Evolutionary conservation across 768 basidiomycete species (phyloP).

Genomic region (Boletus insuetus): DNA sequence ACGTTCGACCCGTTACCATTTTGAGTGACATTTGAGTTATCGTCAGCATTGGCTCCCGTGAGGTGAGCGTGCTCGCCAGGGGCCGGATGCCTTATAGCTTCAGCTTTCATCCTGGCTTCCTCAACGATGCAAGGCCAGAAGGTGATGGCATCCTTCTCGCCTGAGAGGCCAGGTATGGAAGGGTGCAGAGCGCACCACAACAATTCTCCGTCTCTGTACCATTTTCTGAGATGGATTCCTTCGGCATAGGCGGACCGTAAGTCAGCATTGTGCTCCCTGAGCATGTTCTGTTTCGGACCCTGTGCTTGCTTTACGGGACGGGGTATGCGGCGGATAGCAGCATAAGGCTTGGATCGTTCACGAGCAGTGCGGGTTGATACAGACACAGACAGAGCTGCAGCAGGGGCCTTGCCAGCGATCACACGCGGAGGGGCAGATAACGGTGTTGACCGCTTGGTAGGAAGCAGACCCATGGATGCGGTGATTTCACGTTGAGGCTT

Average conservation of each 20-base stretch:
- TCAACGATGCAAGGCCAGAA: conserved; percentile 78
- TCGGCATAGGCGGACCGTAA: conserved; percentile 54
- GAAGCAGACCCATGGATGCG: conserved; percentile 48
- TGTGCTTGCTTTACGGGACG: conserved; percentile 33
- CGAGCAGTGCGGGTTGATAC: conserved; percentile 11
- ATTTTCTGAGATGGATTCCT: conserved; percentile 49
- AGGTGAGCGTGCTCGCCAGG: background rate
- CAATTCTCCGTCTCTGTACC: conserved; percentile 67
- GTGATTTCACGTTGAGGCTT: conserved; percentile 70
- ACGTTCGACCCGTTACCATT: conserved; percentile 10
- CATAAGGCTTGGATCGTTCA: conserved; percentile 36
- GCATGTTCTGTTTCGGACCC: conserved; percentile 47
- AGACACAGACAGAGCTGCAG: conserved; percentile 18
- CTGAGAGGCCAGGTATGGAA: conserved; percentile 43
- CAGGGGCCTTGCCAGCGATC: conserved; percentile 10
- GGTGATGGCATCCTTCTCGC: conserved; percentile 44
- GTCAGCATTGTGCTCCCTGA: conserved; percentile 63
- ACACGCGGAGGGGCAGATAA: conserved; percentile 27
- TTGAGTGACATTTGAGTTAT: background rate
- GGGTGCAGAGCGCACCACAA: conserved; percentile 63
- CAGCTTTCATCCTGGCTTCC: conserved; percentile 49
- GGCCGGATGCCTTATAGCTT: conserved; percentile 34
- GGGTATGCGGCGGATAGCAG: conserved; percentile 39
- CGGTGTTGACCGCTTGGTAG: conserved; percentile 33
- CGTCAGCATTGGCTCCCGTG: background rate